Evolutionary conservation across 805 yeast genomes (phyloP), one percentile per base, ranked within the genome.

Genomic region (Barnettozyma salicaria): DNA sequence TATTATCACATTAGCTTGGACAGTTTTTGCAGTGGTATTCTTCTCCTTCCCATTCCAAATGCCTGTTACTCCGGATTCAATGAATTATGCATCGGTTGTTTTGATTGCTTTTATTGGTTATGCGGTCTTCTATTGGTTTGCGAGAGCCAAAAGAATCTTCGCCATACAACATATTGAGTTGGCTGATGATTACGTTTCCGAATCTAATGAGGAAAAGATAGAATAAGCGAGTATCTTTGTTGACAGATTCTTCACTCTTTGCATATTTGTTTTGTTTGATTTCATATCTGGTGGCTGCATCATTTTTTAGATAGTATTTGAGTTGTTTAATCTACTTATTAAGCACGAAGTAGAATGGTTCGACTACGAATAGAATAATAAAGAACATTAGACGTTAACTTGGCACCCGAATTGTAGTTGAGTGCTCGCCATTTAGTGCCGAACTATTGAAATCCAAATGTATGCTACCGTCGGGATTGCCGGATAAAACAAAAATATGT

Each of bases 11-110:
- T 43, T 78, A 6, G 47, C 55, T 4, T 80, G 85, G 82, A 66
- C 83, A 0, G 33, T 67, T 0, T 80, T 80, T 48, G 69, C 79
- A 5, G 42, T 72, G 5, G 68, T 78, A 2, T 75, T 80, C 56
- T 79, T 71, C 61, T 73, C 76, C 30, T 74, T 80, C 64, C 87
- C 88, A 19, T 60, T 74, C 13, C 63, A 60, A 12, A 64, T 74
- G 70, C 88, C 87, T 1, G 86, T 68, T 4, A 61, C 68, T 4
- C 66, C 65, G 16, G 70, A 71, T 24, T 68, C 69, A 43, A 80
- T 80, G 87, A 80, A 80, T 53, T 80, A 80, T 47, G 77, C 76
- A n/a, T 59, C 72, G 22, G 81, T 69, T 11, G 81, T 74, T 11
- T 60, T 71, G 40, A 72, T 61, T 19, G 74, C 74, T 9, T 68